Evolutionary conservation across 139 green algal genomes (phyloP).

Genomic region (Picochlorum costavermella): DNA sequence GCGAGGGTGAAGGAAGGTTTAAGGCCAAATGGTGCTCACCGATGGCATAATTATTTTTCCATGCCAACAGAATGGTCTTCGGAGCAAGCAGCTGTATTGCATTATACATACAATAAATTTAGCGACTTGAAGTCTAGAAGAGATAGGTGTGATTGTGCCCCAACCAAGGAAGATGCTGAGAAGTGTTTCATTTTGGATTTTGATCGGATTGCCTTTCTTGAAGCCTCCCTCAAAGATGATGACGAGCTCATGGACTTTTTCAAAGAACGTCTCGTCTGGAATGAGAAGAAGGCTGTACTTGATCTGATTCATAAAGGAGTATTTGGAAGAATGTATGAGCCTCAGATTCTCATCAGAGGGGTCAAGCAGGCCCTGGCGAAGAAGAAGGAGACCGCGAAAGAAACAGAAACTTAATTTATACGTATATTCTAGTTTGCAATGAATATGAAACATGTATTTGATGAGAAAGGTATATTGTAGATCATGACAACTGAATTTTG

Average conservation of each 20-base stretch:
- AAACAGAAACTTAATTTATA: neutral
- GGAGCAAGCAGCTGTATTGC: conserved; percentile 63
- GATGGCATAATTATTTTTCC: conserved; percentile 64
- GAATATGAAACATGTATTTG: conserved; percentile 5
- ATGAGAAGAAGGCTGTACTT: conserved; percentile 34
- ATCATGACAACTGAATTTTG: conserved; percentile 7
- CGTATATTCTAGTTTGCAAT: neutral
- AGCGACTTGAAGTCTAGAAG: conserved; percentile 49
- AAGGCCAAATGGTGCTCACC: conserved; percentile 68
- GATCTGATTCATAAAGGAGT: conserved; percentile 57
- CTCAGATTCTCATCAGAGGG: conserved; percentile 41
- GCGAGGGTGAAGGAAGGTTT: conserved; percentile 51
- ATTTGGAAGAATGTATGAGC: conserved; percentile 58
- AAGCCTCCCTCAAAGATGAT: conserved; percentile 51
- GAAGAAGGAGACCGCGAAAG: neutral
- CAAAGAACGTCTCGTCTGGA: conserved; percentile 53
- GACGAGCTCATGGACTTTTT: conserved; percentile 62
- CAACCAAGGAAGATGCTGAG: conserved; percentile 70
- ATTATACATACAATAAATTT: conserved; percentile 71
- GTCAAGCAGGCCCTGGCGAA: neutral
- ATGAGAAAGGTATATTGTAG: no score
- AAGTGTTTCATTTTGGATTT: conserved; percentile 82
- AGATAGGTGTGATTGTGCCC: conserved; percentile 70
- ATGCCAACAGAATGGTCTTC: conserved; percentile 46
- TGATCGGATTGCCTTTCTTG: conserved; percentile 67